Evolutionary conservation across 164 flowering plant species (phyloP).

Genomic region (Sedum album): DNA sequence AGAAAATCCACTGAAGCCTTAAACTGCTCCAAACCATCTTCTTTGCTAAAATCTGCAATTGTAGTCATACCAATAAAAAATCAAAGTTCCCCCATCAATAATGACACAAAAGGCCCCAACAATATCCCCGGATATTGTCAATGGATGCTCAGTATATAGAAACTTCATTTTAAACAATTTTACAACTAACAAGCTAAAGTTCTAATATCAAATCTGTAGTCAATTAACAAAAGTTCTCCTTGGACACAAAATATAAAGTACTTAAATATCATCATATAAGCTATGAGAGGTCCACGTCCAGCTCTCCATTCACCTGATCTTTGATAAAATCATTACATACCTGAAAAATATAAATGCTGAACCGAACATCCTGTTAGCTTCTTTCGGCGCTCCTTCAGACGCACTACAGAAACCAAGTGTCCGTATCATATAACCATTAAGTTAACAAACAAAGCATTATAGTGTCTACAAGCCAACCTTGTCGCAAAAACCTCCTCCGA

Average conservation of each 20-base stretch:
- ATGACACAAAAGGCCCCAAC: too few species aligned
- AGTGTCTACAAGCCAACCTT: conserved; percentile 34
- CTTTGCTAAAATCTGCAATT: conserved; percentile 31
- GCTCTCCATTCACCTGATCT: neutral
- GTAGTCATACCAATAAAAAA: neutral
- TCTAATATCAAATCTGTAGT: neutral
- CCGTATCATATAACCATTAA: neutral
- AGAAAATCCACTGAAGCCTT: conserved; percentile 67
- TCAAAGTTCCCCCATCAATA: neutral
- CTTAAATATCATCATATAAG: neutral
- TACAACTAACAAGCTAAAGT: neutral
- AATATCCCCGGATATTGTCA: neutral
- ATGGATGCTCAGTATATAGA: neutral
- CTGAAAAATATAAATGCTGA: conserved; percentile 18
- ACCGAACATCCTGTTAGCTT: conserved; percentile 25
- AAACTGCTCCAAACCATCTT: conserved; percentile 58
- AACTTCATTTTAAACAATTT: neutral
- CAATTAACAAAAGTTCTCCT: neutral
- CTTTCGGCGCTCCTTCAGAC: conserved; percentile 50
- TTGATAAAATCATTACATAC: conserved; percentile 12
- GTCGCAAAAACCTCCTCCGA: conserved; percentile 75
- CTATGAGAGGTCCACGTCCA: neutral
- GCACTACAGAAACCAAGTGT: conserved; percentile 32
- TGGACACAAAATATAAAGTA: neutral
- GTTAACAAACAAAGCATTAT: neutral